These are phyloP conservation scores for Hypoxylon perforatum DNA, from an alignment of 495 filamentous ascomycete species.

Conservation along the genomic window DNA sequence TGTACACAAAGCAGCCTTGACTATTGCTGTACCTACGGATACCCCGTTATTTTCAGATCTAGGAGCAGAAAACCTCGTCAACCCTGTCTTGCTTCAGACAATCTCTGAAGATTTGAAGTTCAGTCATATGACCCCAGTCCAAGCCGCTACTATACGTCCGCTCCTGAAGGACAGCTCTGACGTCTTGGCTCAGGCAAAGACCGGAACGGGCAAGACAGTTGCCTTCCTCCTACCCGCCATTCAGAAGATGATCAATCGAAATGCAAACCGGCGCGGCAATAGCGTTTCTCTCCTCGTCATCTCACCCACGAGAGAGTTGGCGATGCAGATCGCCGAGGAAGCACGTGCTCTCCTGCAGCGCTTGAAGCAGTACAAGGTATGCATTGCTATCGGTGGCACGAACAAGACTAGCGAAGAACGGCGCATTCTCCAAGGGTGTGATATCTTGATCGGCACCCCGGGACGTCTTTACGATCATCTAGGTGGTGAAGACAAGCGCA, in stretches of 20 bases:
- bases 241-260: conserved; percentile 65
- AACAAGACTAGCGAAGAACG: conserved; percentile 50
- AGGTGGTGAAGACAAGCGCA: neutral
- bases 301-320: conserved; percentile 73
- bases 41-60: conserved; percentile 51
- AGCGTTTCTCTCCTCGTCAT: conserved; percentile 71
- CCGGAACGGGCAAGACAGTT: conserved; percentile 76
- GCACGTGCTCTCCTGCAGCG: conserved; percentile 48
- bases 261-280: conserved; percentile 10
- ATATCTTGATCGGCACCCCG: conserved; percentile 71
- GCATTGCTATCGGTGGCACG: conserved; percentile 54
- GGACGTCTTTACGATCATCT: conserved; percentile 71
- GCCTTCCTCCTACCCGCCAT: conserved; percentile 75
- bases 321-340: conserved; percentile 73
- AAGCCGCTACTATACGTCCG: conserved; percentile 53
- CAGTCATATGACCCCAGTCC: conserved; percentile 58
- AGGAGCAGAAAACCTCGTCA: conserved; percentile 46
- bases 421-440: conserved; percentile 49
- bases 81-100: conserved; percentile 50
- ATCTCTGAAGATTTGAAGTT: conserved; percentile 55
- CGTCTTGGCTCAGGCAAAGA: conserved; percentile 70
- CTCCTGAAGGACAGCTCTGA: conserved; percentile 49
- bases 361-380: conserved; percentile 45
- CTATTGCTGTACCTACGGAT: conserved; percentile 31
- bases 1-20: conserved; percentile 4